Evolutionary conservation across 768 basidiomycete species (phyloP).

Genomic region (Kondoa subrosea): DNA sequence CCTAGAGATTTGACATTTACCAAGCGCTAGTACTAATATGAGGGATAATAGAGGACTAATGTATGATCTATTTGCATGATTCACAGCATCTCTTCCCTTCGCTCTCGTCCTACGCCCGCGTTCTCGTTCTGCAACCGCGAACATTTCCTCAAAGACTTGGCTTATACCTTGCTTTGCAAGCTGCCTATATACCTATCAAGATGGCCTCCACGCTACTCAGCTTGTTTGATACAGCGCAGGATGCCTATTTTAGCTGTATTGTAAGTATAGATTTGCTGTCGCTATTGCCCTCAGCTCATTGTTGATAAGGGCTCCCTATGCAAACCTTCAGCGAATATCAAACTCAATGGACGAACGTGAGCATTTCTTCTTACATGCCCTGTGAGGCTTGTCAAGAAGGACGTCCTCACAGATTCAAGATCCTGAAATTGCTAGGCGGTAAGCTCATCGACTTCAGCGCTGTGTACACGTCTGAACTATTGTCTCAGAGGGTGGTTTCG

Average conservation of each 20-base stretch:
- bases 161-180: background rate
- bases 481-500: background rate
- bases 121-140: too few relatives aligned
- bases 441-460: conserved; percentile 90
- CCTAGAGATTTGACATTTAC: conserved; percentile 1
- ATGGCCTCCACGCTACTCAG: background rate
- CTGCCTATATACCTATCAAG: background rate
- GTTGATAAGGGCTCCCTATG: too few relatives aligned
- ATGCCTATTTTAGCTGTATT: conserved; percentile 1
- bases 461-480: conserved; percentile 52
- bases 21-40: background rate
- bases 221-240: background rate
- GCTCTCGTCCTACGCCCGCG: too few relatives aligned
- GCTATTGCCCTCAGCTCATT: too few relatives aligned
- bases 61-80: too few relatives aligned
- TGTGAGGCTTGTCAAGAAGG: too few relatives aligned
- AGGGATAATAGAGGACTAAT: background rate
- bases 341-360: conserved; percentile 87
- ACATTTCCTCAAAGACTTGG: too few relatives aligned
- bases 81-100: too few relatives aligned
- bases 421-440: conserved; percentile 83
- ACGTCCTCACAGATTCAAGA: conserved; percentile 52
- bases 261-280: too few relatives aligned
- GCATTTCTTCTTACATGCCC: too few relatives aligned
- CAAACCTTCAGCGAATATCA: conserved; percentile 50